Conservation (phyloP, 805 yeast genomes). For the Saccharomycopsis sp. region DNA sequence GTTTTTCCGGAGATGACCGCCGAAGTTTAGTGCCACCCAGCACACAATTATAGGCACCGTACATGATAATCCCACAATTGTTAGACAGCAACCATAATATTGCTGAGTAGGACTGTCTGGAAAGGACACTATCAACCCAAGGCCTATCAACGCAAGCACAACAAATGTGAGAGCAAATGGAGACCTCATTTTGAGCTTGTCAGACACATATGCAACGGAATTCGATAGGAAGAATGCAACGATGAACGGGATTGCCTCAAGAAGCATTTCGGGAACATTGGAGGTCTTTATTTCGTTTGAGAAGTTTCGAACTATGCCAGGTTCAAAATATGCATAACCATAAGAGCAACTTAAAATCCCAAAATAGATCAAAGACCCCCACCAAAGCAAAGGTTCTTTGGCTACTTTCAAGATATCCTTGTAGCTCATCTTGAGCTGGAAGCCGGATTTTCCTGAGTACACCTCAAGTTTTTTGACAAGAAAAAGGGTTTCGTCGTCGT, state of each 20-base stretch:
- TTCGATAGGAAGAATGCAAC: conserved; percentile 15
- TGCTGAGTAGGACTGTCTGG: background rate
- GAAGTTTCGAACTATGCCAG: conserved; percentile 7
- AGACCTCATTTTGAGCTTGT: conserved; percentile 7
- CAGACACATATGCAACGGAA: conserved; percentile 10
- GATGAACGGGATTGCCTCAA: conserved; percentile 17
- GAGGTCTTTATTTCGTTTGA: background rate
- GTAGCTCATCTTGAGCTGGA: conserved; percentile 10
- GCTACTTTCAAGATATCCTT: conserved; percentile 12
- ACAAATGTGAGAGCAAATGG: conserved; percentile 13
- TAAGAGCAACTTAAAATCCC: conserved; percentile 14
- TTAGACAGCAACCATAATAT: conserved; percentile 13
- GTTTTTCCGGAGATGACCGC: conserved; percentile 18
- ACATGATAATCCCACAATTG: conserved; percentile 14
- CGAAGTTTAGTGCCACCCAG: conserved; percentile 19
- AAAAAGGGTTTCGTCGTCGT: conserved; percentile 17
- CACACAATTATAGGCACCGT: conserved; percentile 18
- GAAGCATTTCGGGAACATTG: conserved; percentile 1
- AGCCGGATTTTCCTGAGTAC: conserved; percentile 16
- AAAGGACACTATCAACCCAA: conserved; percentile 6
- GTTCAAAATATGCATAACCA: conserved; percentile 19
- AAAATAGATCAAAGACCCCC: conserved; percentile 13
- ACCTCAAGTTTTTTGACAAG: conserved; percentile 19
- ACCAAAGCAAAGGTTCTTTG: conserved; percentile 19
- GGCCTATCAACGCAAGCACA: conserved; percentile 7